Conservation (phyloP, 192 early-diverging fungal genomes). For the Backusella westeae region DNA sequence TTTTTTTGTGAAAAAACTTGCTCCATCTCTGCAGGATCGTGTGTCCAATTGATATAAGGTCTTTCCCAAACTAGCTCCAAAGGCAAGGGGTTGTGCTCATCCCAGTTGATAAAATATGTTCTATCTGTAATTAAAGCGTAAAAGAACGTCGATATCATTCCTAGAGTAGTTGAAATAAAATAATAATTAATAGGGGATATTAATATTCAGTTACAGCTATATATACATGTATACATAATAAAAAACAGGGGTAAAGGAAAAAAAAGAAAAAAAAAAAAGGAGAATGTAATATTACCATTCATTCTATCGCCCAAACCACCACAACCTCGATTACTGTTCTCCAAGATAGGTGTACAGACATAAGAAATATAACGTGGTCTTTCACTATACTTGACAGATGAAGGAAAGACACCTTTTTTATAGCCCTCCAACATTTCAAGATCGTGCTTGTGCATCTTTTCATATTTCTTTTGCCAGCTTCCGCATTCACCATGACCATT, state of each 20-base stretch:
- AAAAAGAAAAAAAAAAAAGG: not conserved
- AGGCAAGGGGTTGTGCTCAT: slow-evolving; percentile 33
- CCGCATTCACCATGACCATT: slow-evolving; percentile 38
- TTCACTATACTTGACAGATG: slow-evolving; percentile 8
- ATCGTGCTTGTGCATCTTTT: slow-evolving; percentile 25
- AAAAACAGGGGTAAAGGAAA: not conserved
- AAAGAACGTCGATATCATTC: slow-evolving; percentile 48
- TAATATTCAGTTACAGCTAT: not conserved
- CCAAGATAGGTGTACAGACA: slow-evolving; percentile 34
- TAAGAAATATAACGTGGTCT: slow-evolving; percentile 35
- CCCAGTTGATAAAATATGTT: slow-evolving; percentile 42
- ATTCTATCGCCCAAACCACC: slow-evolving; percentile 48
- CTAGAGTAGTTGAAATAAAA: slow-evolving; percentile 10
- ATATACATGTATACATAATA: not conserved
- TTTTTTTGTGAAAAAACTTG: slow-evolving; percentile 19
- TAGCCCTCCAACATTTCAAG: slow-evolving; percentile 23
- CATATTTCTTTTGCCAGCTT: slow-evolving; percentile 41
- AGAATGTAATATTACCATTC: slow-evolving; percentile 29
- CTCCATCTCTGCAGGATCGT: slow-evolving; percentile 26
- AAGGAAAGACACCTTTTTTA: slow-evolving; percentile 20
- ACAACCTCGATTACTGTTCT: slow-evolving; percentile 39
- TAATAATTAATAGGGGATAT: not conserved
- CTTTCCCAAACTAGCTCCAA: slow-evolving; percentile 39
- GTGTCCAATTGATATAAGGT: slow-evolving; percentile 42
- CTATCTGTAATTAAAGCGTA: slow-evolving; percentile 41